Percentiles rank a stretch among this genome's conserved stretches.
Conservation (phyloP, 495 filamentous ascomycete genomes). For the Aspergillus asperescens region DNA sequence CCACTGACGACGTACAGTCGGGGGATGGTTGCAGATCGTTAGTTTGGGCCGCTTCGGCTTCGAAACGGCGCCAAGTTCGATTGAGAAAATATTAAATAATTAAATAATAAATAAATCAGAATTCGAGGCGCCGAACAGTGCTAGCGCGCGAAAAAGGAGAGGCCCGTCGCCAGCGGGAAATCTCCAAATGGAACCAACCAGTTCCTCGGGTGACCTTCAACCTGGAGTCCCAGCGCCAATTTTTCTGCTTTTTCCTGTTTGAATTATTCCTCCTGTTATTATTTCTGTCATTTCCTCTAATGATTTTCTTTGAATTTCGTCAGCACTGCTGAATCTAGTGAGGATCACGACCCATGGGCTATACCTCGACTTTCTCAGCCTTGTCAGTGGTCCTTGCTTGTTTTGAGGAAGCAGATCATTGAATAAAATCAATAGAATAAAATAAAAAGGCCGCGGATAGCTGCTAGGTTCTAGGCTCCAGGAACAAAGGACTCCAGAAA, state of each 20-base stretch:
- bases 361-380: background rate
- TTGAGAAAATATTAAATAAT: slow-evolving; percentile 10
- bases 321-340: background rate
- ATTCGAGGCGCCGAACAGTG: background rate
- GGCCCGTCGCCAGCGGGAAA: slow-evolving; percentile 23
- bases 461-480: background rate
- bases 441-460: too few species aligned
- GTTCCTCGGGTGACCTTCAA: slow-evolving; percentile 35
- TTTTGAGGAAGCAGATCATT: too few species aligned
- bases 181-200: slow-evolving; percentile 36
- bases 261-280: slow-evolving; percentile 10
- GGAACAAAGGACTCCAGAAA: background rate
- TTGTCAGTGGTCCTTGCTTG: too few species aligned
- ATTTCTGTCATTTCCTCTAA: slow-evolving; percentile 9
- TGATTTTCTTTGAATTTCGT: slow-evolving; percentile 8
- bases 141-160: slow-evolving; percentile 20
- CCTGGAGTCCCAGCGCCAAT: too few species aligned
- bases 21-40: slow-evolving; percentile 44
- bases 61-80: slow-evolving; percentile 24
- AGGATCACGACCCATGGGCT: background rate
- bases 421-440: too few species aligned
- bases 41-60: slow-evolving; percentile 27
- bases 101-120: slow-evolving; percentile 7
- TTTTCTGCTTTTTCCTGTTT: slow-evolving; percentile 11
- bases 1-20: slow-evolving; percentile 47